Percentiles rank a stretch among this genome's conserved stretches.
Evolutionary conservation across 2,329 filamentous ascomycete genomes (phyloP).

Genomic region (Trichophaea hybrida): DNA sequence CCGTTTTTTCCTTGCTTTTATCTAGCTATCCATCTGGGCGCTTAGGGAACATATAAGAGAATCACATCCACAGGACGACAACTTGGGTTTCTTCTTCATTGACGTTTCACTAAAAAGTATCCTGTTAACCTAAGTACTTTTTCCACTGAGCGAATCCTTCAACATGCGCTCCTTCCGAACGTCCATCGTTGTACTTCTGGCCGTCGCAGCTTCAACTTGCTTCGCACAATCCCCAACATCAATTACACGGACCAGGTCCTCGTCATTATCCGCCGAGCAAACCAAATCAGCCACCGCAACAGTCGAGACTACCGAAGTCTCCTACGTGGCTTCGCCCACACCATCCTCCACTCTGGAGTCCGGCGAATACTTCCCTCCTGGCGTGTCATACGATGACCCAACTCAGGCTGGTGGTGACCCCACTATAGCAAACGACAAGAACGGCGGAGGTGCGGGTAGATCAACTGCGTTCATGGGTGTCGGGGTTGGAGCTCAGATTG

Average conservation of each 20-base stretch:
- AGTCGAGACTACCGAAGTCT: too few relatives aligned
- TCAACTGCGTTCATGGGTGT: constrained; percentile 21
- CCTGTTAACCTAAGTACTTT: not conserved
- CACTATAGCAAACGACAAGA: not conserved
- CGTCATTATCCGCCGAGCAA: not conserved
- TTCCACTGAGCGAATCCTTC: not conserved
- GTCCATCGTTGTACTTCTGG: not conserved
- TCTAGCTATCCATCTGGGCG: too few relatives aligned
- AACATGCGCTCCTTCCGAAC: not conserved
- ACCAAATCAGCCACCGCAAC: not conserved
- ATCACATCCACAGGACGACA: too few relatives aligned
- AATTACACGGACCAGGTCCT: not conserved
- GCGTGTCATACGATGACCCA: constrained; percentile 9
- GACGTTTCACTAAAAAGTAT: too few relatives aligned
- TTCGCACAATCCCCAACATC: not conserved
- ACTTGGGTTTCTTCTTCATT: too few relatives aligned
- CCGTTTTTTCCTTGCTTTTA: too few relatives aligned
- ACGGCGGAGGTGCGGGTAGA: constrained; percentile 13
- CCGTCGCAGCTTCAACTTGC: not conserved
- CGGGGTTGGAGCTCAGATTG: constrained; percentile 17
- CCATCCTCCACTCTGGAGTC: not conserved
- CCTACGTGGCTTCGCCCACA: not conserved
- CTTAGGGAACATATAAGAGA: too few relatives aligned
- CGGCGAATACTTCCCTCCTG: constrained; percentile 15
- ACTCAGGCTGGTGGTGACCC: not conserved